Base-by-base conservation (phyloP, 1,284 basidiomycete species). In the Moesziomyces sp. region DNA sequence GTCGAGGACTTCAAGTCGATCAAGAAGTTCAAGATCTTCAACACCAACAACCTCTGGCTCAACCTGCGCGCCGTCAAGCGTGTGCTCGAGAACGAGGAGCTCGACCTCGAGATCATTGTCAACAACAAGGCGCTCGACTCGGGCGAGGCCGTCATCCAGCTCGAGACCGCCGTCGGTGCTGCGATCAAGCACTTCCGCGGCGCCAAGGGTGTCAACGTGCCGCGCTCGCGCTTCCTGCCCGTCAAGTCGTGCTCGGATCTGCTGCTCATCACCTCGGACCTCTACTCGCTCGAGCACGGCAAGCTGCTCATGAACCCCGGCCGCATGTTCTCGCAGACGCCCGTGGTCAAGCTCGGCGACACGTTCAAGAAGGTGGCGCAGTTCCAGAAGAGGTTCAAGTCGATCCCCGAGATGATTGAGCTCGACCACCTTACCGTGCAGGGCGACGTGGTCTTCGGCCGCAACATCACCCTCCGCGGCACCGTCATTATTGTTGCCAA, bases 381-480 rank as follows among this genome's bases (percentile, higher is more conserved):
- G 85, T 98, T 97, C 89, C 93, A 97, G 87, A 95, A 94, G 86
- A 89, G 94, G 50, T 96, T 96, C 91, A 97, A 95, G 89, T 93
- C 91, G 86, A 96, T 98, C 78, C 95, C 96, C 52, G 91, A 91
- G 53, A 84, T 85, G 77, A 81, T 82, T 21, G 95, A 97, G 85
- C 88, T 97, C 60, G 96, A 98, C 86, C 95, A 98, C 86, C 88
- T 98, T 83, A 99, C 96, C 5, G 94, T 99, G 52, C 93, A 93
- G 63, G 95, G 95, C 35, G 95, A 98, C 85, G 94, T 99, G 14
- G 91, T 91, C 86, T 97, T 99, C 85, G 96, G 96, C 47, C 90
- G 94, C 79, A 93, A 93, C 84, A 92, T 97, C 55, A 93, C 91
- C 5, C 78, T 87, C 10, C 71, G 85, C 51, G 86, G 86, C 9